A percentile compares a stretch with the other conserved stretches of the same genome.
phyloP scores from a whole-genome alignment of 176 grass and related monocot genomes.

The Paspalum vaginatum region DNA sequence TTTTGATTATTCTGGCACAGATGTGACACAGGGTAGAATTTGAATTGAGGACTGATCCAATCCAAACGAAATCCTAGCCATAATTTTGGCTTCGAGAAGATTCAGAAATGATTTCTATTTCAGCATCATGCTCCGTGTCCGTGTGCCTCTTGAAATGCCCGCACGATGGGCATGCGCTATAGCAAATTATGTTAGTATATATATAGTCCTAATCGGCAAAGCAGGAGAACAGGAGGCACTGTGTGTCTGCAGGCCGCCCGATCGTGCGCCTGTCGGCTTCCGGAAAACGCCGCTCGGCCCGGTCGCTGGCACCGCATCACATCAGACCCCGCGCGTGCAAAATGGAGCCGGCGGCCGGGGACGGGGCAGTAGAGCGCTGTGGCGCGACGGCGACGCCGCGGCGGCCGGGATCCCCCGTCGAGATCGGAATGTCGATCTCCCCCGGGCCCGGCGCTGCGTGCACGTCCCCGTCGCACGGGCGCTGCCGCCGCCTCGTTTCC shows the following conservation, averaged over 20 bases:
- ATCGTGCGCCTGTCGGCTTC: conserved; percentile 25
- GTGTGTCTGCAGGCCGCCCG: not conserved
- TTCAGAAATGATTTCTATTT: not conserved
- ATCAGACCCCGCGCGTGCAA: conserved; percentile 14
- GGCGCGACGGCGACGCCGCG: conserved; percentile 28
- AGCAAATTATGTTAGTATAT: no score
- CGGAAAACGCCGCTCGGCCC: not conserved
- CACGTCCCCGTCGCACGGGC: conserved; percentile 14
- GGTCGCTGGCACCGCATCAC: not conserved
- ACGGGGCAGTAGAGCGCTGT: conserved; percentile 1
- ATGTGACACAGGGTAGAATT: no score
- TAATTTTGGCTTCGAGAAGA: not conserved
- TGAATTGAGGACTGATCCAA: no score
- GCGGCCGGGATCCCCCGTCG: conserved; percentile 14
- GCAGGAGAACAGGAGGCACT: not conserved
- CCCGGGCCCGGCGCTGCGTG: not conserved
- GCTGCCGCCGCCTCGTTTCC: not conserved
- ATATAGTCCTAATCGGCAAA: no score
- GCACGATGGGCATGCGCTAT: no score
- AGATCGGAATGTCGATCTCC: conserved; percentile 49
- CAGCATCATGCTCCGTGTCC: no score
- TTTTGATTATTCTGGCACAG: no score
- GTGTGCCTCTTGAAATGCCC: no score
- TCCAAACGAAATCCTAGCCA: no score
- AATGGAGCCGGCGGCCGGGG: not conserved